Evolutionary conservation across 345 rosid species (phyloP).

Genomic region (Heritiera fomes): DNA sequence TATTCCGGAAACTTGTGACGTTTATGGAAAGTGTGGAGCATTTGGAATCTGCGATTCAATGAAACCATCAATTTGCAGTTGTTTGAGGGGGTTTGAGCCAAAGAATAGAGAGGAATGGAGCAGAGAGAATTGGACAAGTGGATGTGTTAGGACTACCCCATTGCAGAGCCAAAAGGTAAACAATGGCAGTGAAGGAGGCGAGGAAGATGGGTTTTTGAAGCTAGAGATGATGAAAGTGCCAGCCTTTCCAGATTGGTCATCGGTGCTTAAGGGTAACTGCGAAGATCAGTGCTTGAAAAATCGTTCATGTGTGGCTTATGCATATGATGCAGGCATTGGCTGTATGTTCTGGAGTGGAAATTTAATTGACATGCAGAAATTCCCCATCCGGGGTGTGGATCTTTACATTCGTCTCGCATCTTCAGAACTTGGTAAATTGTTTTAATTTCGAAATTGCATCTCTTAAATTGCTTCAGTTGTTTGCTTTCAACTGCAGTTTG

Average conservation of each 20-base stretch:
- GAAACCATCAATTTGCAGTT: slow-evolving; percentile 44
- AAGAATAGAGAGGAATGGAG: slow-evolving; percentile 44
- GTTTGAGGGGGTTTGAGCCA: slow-evolving; percentile 54
- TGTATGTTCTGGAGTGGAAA: slow-evolving; percentile 50
- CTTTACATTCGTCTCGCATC: slow-evolving; percentile 43
- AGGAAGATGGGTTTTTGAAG: slow-evolving; percentile 24
- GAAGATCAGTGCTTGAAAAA: slow-evolving; percentile 36
- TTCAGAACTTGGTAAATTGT: slow-evolving; percentile 45
- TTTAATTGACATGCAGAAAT: slow-evolving; percentile 42
- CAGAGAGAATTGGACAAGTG: slow-evolving; percentile 40
- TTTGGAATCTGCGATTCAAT: slow-evolving; percentile 38
- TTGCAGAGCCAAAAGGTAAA: slow-evolving; percentile 37
- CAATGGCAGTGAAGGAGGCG: slow-evolving; percentile 30
- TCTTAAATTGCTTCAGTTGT: background rate
- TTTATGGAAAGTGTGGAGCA: slow-evolving; percentile 51
- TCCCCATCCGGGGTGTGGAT: slow-evolving; percentile 26
- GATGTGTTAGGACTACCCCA: slow-evolving; percentile 43
- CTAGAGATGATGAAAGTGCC: slow-evolving; percentile 40
- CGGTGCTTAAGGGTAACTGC: slow-evolving; percentile 29
- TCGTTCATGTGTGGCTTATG: slow-evolving; percentile 56
- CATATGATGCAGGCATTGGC: slow-evolving; percentile 43
- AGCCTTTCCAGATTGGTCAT: slow-evolving; percentile 29
- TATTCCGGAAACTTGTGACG: slow-evolving; percentile 38
- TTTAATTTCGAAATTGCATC: too few relatives aligned
- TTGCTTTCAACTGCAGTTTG: background rate